Evolutionary conservation across 495 filamentous ascomycete genomes (phyloP).

Genomic region (Penicillium arizonense): DNA sequence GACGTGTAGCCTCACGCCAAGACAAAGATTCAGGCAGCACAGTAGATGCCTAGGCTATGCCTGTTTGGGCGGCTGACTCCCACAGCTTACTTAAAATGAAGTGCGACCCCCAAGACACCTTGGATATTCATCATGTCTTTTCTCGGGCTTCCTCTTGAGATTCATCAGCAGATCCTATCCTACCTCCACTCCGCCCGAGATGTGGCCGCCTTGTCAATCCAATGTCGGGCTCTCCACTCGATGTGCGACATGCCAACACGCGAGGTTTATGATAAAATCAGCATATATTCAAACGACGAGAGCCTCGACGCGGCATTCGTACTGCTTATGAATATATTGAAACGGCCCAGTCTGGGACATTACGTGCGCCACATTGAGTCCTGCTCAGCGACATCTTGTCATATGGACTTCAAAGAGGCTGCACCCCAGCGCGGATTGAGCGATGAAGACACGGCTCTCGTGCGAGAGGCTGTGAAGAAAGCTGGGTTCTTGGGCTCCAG

Average conservation of each 20-base stretch:
- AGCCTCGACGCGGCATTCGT: slow-evolving; percentile 12
- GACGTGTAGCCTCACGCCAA: slow-evolving; percentile 38
- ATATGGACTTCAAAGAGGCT: background rate
- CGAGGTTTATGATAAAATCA: slow-evolving; percentile 14
- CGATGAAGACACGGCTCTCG: slow-evolving; percentile 13
- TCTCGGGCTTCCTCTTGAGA: slow-evolving; percentile 26
- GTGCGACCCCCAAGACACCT: background rate
- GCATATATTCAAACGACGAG: slow-evolving; percentile 6
- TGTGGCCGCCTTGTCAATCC: slow-evolving; percentile 24
- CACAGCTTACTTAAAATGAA: background rate
- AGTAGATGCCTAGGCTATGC: slow-evolving; percentile 1
- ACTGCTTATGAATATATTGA: slow-evolving; percentile 2
- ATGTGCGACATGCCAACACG: slow-evolving; percentile 25
- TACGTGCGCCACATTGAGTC: background rate
- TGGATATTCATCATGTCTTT: background rate
- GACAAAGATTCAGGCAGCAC: background rate
- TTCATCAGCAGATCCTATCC: slow-evolving; percentile 13
- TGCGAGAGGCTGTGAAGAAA: slow-evolving; percentile 11
- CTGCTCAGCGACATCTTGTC: no score
- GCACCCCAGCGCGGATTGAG: slow-evolving; percentile 8
- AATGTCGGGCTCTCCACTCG: slow-evolving; percentile 17
- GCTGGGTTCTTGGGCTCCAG: slow-evolving; percentile 15
- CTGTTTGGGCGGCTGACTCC: background rate
- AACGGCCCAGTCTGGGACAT: background rate
- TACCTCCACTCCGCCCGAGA: slow-evolving; percentile 17